A percentile compares a stretch with the other conserved stretches of the same genome.
phyloP scores from a whole-genome alignment of 495 filamentous ascomycete genomes.

The Penicillium nucicola region DNA sequence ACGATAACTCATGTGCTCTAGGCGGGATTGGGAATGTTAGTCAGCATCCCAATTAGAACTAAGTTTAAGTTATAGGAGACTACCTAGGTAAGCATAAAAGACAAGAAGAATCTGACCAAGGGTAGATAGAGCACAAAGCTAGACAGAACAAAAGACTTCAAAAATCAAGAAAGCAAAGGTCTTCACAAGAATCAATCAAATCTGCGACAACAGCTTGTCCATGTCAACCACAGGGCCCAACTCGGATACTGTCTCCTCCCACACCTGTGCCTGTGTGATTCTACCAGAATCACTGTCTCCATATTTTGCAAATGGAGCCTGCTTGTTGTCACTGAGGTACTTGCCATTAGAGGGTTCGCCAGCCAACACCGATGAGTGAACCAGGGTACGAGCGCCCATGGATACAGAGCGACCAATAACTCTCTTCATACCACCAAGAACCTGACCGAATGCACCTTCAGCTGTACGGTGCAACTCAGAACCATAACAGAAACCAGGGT shows the following conservation, averaged over 20 bases:
- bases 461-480: slow-evolving; percentile 36
- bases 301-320: not conserved
- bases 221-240: not conserved
- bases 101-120: too few species aligned
- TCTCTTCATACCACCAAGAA: slow-evolving; percentile 16
- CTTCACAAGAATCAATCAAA: not conserved
- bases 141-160: too few species aligned
- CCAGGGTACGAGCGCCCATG: slow-evolving; percentile 18
- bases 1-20: too few species aligned
- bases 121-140: too few species aligned
- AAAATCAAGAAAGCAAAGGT: too few species aligned
- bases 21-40: too few species aligned
- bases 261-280: not conserved
- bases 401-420: slow-evolving; percentile 22
- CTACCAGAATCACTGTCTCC: not conserved
- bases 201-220: not conserved
- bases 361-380: slow-evolving; percentile 16
- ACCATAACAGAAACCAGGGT: slow-evolving; percentile 43
- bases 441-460: slow-evolving; percentile 8
- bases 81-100: too few species aligned
- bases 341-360: not conserved
- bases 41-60: too few species aligned
- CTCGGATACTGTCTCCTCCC: not conserved
- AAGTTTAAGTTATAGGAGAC: too few species aligned
- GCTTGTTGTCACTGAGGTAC: not conserved